phyloP scores from a whole-genome alignment of 176 grass and related monocot species.

The Carex scoparia region DNA sequence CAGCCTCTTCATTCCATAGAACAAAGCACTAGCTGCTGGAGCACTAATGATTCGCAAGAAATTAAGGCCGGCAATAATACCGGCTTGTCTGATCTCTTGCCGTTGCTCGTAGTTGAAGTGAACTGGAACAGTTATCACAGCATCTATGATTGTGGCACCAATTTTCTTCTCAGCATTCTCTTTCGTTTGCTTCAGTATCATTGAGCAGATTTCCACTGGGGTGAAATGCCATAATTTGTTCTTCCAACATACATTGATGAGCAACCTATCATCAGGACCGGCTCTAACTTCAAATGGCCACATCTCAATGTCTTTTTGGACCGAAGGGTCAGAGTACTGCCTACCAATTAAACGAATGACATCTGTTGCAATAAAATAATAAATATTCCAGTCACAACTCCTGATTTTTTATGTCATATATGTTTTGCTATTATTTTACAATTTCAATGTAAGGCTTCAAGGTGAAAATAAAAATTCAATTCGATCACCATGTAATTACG shows the following conservation, averaged over 20 bases:
- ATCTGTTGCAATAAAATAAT: slow-evolving; percentile 8
- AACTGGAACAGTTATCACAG: slow-evolving; percentile 37
- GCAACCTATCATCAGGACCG: not conserved
- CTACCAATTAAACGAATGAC: slow-evolving; percentile 35
- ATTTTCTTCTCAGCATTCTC: slow-evolving; percentile 24
- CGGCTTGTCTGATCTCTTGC: slow-evolving; percentile 28
- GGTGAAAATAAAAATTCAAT: not conserved
- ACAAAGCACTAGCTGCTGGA: slow-evolving; percentile 25
- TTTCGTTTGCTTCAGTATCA: slow-evolving; percentile 29
- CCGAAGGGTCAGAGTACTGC: not conserved
- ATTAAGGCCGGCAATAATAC: slow-evolving; percentile 29
- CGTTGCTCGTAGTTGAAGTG: slow-evolving; percentile 36
- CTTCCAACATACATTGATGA: slow-evolving; percentile 17
- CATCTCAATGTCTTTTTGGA: slow-evolving; percentile 21
- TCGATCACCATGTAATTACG: not conserved
- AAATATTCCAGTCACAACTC: not conserved
- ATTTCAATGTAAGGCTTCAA: too few relatives aligned
- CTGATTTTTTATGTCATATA: not conserved
- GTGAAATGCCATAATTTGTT: slow-evolving; percentile 24
- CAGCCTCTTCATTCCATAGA: slow-evolving; percentile 17
- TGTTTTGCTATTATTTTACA: not conserved
- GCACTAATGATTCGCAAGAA: slow-evolving; percentile 28
- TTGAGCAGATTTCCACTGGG: slow-evolving; percentile 35
- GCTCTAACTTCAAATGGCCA: slow-evolving; percentile 38
- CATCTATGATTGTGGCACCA: slow-evolving; percentile 15